A percentile compares a stretch with the other conserved stretches of the same genome.
Evolutionary conservation across 2,329 filamentous ascomycete species (phyloP).

Genomic region (Neurospora sp.): DNA sequence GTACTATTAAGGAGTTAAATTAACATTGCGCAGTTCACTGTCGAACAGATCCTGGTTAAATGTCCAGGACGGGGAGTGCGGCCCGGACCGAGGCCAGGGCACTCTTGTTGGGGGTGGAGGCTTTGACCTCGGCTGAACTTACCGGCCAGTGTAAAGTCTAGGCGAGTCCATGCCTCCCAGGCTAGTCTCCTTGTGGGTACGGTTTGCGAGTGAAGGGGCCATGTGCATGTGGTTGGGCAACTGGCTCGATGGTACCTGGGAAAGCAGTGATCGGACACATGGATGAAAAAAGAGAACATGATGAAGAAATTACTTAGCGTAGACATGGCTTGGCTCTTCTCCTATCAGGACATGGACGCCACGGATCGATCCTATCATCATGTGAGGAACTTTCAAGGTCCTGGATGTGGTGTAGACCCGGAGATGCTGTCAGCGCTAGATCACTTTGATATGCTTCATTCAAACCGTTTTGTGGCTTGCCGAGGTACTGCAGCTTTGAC

Average conservation of each 20-base stretch:
- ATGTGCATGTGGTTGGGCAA: not conserved
- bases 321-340: not conserved
- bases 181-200: not conserved
- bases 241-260: not conserved
- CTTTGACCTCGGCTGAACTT: not conserved
- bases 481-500: not conserved
- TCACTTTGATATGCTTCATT: too few relatives aligned
- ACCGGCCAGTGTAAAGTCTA: not conserved
- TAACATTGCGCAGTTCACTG: not conserved
- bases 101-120: not conserved
- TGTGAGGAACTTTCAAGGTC: not conserved
- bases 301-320: not conserved
- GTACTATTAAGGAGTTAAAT: not conserved
- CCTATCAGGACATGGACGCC: too few relatives aligned
- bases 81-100: not conserved
- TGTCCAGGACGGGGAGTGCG: not conserved
- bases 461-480: not conserved
- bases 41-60: not conserved
- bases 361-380: not conserved
- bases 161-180: not conserved
- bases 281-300: not conserved
- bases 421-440: too few relatives aligned
- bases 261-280: not conserved
- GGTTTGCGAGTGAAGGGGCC: not conserved
- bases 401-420: too few relatives aligned